Evolutionary conservation across 306 rosid genomes (phyloP).

Genomic region (Casuarina cunninghamiana): DNA sequence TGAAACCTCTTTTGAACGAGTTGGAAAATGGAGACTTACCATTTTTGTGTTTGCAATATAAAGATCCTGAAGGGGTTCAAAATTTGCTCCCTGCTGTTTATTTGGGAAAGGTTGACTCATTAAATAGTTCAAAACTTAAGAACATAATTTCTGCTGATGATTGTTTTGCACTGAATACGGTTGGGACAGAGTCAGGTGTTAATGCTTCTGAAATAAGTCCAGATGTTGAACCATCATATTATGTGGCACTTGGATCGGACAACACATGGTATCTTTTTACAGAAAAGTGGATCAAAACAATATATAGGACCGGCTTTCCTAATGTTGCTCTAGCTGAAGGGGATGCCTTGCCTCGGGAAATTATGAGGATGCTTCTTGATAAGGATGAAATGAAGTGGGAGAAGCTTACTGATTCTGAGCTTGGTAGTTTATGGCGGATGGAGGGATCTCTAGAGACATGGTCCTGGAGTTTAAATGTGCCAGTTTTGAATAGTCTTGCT

Average conservation of each 20-base stretch:
- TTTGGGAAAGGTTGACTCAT: slow-evolving; percentile 71
- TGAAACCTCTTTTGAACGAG: slow-evolving; percentile 67
- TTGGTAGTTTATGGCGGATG: slow-evolving; percentile 75
- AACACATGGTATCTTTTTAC: slow-evolving; percentile 91
- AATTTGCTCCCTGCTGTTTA: slow-evolving; percentile 81
- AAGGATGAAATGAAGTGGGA: slow-evolving; percentile 89
- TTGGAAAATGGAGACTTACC: slow-evolving; percentile 69
- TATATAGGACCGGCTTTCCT: slow-evolving; percentile 81
- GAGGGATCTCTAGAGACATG: slow-evolving; percentile 96
- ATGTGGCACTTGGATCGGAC: slow-evolving; percentile 94
- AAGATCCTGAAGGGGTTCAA: slow-evolving; percentile 82
- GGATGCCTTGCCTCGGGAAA: slow-evolving; percentile 84
- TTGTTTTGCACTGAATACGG: slow-evolving; percentile 49
- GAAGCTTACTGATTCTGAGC: slow-evolving; percentile 73
- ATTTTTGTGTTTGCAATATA: slow-evolving; percentile 81
- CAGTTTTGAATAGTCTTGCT: slow-evolving; percentile 84
- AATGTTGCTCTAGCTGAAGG: slow-evolving; percentile 71
- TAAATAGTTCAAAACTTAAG: slow-evolving; percentile 59
- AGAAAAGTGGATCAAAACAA: slow-evolving; percentile 83
- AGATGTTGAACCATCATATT: slow-evolving; percentile 61
- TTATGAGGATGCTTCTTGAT: slow-evolving; percentile 77
- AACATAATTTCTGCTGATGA: slow-evolving; percentile 47
- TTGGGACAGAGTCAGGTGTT: slow-evolving; percentile 30
- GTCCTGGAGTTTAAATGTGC: slow-evolving; percentile 98
- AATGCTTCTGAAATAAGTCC: slow-evolving; percentile 34